phyloP scores from a whole-genome alignment of 2,329 filamentous ascomycete genomes.

The Aplosporella prunicola region DNA sequence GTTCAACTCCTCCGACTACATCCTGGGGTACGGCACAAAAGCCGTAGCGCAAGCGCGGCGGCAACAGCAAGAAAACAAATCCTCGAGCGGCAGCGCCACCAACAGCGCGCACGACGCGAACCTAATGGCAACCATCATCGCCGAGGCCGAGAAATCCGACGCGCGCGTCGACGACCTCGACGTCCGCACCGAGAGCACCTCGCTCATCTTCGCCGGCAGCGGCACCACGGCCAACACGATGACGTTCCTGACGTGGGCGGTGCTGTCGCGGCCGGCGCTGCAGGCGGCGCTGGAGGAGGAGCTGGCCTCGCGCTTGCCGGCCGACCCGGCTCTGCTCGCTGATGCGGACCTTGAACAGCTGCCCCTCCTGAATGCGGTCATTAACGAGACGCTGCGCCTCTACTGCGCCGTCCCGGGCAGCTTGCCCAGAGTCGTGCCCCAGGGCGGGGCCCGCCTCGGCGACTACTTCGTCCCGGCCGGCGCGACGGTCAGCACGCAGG shows the following conservation, averaged over 20 bases:
- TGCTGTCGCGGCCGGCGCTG: constrained; percentile 13
- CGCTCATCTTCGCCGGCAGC: constrained; percentile 3
- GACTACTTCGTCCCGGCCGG: constrained; percentile 28
- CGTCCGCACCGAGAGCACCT: constrained; percentile 1
- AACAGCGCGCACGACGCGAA: constrained; percentile 12
- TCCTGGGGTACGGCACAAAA: constrained; percentile 16
- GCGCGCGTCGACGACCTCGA: constrained; percentile 1
- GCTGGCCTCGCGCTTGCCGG: constrained; percentile 13
- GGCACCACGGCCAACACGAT: constrained; percentile 2
- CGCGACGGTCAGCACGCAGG: constrained; percentile 29
- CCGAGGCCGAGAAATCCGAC: constrained; percentile 13
- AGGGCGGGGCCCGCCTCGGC: constrained; percentile 23
- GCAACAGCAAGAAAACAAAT: constrained; percentile 18
- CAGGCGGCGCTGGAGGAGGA: constrained; percentile 19
- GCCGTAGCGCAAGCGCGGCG: constrained; percentile 14
- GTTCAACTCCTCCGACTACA: constrained; percentile 15
- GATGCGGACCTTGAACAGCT: constrained; percentile 21
- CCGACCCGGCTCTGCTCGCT: constrained; percentile 14
- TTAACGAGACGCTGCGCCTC: constrained; percentile 31
- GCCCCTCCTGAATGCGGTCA: constrained; percentile 26
- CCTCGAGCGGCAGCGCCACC: constrained; percentile 7
- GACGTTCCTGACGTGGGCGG: neutral
- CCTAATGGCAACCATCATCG: constrained; percentile 19
- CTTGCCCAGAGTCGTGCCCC: constrained; percentile 27
- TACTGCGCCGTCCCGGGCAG: constrained; percentile 27